Percentiles rank a stretch among this genome's conserved stretches.
phyloP scores from a whole-genome alignment of 2,329 filamentous ascomycete genomes.

The Hypoxylon sp. region DNA sequence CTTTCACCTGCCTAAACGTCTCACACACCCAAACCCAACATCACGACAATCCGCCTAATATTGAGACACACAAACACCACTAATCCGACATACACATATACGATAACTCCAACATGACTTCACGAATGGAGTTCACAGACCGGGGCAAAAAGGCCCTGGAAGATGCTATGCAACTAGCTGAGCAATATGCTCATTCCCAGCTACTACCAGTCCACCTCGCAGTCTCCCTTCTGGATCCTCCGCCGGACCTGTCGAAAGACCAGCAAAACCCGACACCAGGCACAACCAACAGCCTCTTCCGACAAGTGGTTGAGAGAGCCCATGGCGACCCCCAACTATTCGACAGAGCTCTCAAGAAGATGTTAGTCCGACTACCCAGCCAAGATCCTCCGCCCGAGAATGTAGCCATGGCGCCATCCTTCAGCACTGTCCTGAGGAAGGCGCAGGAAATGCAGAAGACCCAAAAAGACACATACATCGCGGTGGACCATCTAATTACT shows the following conservation, averaged over 20 bases:
- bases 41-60: conserved; percentile 11
- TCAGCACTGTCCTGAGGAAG: conserved; percentile 83
- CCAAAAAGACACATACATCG: conserved; percentile 96
- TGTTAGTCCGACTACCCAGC: conserved; percentile 87
- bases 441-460: conserved; percentile 93
- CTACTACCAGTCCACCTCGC: conserved; percentile 91
- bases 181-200: conserved; percentile 92
- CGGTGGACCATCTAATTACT: conserved; percentile 93
- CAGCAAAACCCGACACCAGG: conserved; percentile 80
- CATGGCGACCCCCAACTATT: conserved; percentile 92
- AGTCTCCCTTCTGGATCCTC: conserved; percentile 81
- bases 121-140: conserved; percentile 92
- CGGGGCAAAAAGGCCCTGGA: conserved; percentile 88
- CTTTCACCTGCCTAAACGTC: conserved; percentile 15
- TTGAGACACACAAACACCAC: conserved; percentile 18
- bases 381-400: conserved; percentile 95
- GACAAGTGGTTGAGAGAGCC: conserved; percentile 92
- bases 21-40: conserved; percentile 25
- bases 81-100: conserved; percentile 33
- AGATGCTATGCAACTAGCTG: conserved; percentile 87
- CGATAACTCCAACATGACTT: conserved; percentile 68
- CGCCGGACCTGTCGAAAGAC: conserved; percentile 81
- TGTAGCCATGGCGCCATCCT: conserved; percentile 82
- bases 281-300: conserved; percentile 80
- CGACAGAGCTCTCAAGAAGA: conserved; percentile 91